Conservation (phyloP, 306 rosid species). For the Oemleria cerasiformis region DNA sequence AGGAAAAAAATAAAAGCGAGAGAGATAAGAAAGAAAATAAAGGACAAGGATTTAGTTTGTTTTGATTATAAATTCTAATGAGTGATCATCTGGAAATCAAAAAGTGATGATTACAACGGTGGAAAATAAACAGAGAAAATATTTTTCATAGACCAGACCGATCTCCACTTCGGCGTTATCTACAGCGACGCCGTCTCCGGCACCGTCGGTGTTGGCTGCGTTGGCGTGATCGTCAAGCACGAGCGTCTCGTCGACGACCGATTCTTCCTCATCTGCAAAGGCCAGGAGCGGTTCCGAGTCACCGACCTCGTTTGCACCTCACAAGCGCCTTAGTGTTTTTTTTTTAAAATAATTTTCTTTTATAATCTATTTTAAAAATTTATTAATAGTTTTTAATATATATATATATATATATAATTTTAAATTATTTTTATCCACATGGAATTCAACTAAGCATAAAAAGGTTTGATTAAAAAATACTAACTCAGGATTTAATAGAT, state of each 20-base stretch:
- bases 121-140: not conserved
- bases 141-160: constrained; percentile 57
- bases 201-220: constrained; percentile 81
- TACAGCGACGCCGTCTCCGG: constrained; percentile 78
- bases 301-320: constrained; percentile 60
- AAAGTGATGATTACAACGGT: constrained; percentile 34
- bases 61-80: not conserved
- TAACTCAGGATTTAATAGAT: no score
- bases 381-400: no score
- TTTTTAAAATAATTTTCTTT: no score
- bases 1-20: not conserved
- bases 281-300: constrained; percentile 93
- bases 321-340: no score
- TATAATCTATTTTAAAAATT: no score
- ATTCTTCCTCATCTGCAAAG: constrained; percentile 89
- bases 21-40: constrained; percentile 17
- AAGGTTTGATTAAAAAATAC: no score
- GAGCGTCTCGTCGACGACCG: constrained; percentile 95
- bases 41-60: constrained; percentile 11
- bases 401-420: no score
- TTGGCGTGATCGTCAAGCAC: constrained; percentile 93
- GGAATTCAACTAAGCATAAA: no score
- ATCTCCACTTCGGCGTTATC: constrained; percentile 95
- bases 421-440: no score
- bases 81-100: constrained; percentile 33